A percentile compares a stretch with the other conserved stretches of the same genome.
Evolutionary conservation across 2,329 filamentous ascomycete species (phyloP).

Genomic region (Sporothrix pseudoabietina): DNA sequence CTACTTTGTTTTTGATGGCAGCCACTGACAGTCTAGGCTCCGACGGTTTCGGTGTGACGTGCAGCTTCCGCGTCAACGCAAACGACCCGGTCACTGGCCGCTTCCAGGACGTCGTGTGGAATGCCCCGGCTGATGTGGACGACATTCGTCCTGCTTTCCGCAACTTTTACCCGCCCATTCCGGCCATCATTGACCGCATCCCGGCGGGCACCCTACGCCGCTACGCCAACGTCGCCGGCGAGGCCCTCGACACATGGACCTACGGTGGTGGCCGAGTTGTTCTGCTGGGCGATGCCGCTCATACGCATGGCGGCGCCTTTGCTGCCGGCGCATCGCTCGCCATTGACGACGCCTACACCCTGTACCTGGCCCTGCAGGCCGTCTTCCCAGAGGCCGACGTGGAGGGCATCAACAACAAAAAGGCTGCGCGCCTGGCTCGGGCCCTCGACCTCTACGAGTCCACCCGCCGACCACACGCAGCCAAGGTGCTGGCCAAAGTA

Average conservation of each 20-base stretch:
- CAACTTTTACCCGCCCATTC: slow-evolving; percentile 20
- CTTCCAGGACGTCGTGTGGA: neutral
- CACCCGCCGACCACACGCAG: neutral
- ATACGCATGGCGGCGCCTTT: slow-evolving; percentile 29
- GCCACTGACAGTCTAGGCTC: neutral
- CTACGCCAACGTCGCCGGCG: neutral
- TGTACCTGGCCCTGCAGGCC: slow-evolving; percentile 24
- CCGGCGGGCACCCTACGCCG: slow-evolving; percentile 21
- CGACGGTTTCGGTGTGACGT: slow-evolving; percentile 27
- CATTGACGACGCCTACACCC: slow-evolving; percentile 29
- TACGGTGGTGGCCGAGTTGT: slow-evolving; percentile 20
- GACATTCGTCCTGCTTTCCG: neutral
- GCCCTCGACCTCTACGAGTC: neutral
- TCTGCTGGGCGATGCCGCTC: slow-evolving; percentile 7
- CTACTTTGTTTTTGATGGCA: too few species aligned
- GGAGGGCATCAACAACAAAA: neutral
- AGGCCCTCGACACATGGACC: slow-evolving; percentile 2
- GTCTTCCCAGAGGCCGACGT: slow-evolving; percentile 26
- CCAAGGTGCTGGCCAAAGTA: slow-evolving; percentile 8
- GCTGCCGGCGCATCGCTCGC: slow-evolving; percentile 29
- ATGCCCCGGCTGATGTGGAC: neutral
- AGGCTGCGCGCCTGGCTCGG: neutral
- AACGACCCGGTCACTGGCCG: slow-evolving; percentile 2
- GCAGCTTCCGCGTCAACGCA: slow-evolving; percentile 28
- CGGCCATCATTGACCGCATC: slow-evolving; percentile 29